Conservation (phyloP, 768 basidiomycete species). For the Boletus rubescentipes region DNA sequence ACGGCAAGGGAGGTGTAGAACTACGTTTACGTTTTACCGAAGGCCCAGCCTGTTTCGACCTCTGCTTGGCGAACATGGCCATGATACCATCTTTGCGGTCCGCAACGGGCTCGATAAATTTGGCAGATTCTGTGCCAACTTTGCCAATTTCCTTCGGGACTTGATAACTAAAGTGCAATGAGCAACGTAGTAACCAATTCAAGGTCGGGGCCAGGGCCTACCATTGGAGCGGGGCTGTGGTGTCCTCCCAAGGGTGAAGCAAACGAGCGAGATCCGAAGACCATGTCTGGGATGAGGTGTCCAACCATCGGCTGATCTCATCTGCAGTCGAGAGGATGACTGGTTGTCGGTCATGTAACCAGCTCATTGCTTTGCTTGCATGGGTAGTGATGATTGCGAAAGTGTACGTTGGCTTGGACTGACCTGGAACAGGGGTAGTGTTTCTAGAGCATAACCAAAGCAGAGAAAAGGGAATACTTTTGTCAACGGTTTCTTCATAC, state of each 20-base stretch:
- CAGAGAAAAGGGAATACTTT: slow-evolving; percentile 43
- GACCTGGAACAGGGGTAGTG: slow-evolving; percentile 36
- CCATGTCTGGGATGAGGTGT: slow-evolving; percentile 70
- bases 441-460: not conserved
- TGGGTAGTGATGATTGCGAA: slow-evolving; percentile 90
- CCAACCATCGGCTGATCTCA: slow-evolving; percentile 75
- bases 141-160: slow-evolving; percentile 91
- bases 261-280: slow-evolving; percentile 55
- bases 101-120: slow-evolving; percentile 79
- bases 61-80: slow-evolving; percentile 76
- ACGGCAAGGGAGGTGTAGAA: slow-evolving; percentile 5
- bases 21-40: slow-evolving; percentile 31
- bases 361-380: slow-evolving; percentile 65
- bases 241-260: slow-evolving; percentile 59
- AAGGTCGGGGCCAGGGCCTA: slow-evolving; percentile 31
- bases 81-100: slow-evolving; percentile 83
- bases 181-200: not conserved
- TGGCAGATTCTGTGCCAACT: slow-evolving; percentile 79
- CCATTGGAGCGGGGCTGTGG: slow-evolving; percentile 61
- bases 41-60: slow-evolving; percentile 19
- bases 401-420: slow-evolving; percentile 62
- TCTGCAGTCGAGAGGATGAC: slow-evolving; percentile 68
- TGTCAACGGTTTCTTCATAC: slow-evolving; percentile 70
- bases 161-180: slow-evolving; percentile 58
- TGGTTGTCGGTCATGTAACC: slow-evolving; percentile 91